Evolutionary conservation across 2,329 filamentous ascomycete species (phyloP).

Genomic region (Stachybotrys echinatus): DNA sequence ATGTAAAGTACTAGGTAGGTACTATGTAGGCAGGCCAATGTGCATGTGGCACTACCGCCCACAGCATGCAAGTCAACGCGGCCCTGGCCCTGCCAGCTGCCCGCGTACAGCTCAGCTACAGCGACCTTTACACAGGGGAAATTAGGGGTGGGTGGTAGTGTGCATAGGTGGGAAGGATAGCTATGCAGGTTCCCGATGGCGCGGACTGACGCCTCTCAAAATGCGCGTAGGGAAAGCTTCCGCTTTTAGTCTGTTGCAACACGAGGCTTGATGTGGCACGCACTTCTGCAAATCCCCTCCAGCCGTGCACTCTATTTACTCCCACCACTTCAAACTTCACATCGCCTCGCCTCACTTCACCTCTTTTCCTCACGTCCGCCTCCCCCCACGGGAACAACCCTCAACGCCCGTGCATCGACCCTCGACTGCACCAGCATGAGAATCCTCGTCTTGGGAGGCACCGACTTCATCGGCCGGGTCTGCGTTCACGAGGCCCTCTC

Average conservation of each 20-base stretch:
- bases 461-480: slow-evolving; percentile 9
- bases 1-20: too few species aligned
- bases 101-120: too few species aligned
- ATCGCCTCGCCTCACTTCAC: too few species aligned
- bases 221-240: background rate
- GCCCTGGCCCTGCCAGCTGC: too few species aligned
- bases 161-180: too few species aligned
- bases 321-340: too few species aligned
- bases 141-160: too few species aligned
- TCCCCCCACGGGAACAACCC: background rate
- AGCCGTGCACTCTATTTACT: background rate
- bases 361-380: background rate
- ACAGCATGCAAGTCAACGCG: too few species aligned
- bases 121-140: too few species aligned
- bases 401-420: background rate
- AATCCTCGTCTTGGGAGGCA: slow-evolving; percentile 13
- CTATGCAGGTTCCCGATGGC: background rate
- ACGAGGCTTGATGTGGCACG: background rate
- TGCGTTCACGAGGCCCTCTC: slow-evolving; percentile 8
- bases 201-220: background rate
- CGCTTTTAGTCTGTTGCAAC: background rate
- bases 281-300: background rate
- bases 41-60: too few species aligned
- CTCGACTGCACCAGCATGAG: slow-evolving; percentile 4
- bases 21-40: too few species aligned